Conservation (phyloP, 345 rosid genomes). For the Arabidopsis arenosa region DNA sequence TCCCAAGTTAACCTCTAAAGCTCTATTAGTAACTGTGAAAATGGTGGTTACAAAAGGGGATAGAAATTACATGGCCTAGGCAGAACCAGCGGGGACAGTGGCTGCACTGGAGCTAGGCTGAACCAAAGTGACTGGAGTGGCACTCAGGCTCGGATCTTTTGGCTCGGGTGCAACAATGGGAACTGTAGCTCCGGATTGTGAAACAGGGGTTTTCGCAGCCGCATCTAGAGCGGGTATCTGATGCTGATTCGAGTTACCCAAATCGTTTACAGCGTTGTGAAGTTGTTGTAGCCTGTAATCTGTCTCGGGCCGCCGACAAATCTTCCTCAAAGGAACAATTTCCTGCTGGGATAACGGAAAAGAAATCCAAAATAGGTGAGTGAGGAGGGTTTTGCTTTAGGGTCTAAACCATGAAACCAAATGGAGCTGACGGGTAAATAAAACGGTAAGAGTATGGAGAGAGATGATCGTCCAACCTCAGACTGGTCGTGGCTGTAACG, state of each 20-base stretch:
- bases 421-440: constrained; percentile 7
- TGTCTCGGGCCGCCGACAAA: constrained; percentile 97
- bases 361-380: constrained; percentile 37
- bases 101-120: constrained; percentile 41
- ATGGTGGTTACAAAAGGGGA: constrained; percentile 30
- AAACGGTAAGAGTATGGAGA: constrained; percentile 12
- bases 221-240: constrained; percentile 31
- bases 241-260: constrained; percentile 46
- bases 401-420: constrained; percentile 18
- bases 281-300: constrained; percentile 99
- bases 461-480: constrained; percentile 63
- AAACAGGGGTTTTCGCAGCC: constrained; percentile 27
- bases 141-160: constrained; percentile 33
- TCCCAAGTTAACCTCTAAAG: constrained; percentile 40
- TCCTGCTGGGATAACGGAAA: constrained; percentile 62
- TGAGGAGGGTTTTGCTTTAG: constrained; percentile 26
- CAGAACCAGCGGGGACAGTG: constrained; percentile 36
- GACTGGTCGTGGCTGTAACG: constrained; percentile 96
- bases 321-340: constrained; percentile 92
- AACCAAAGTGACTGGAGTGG: constrained; percentile 32
- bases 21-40: constrained; percentile 39
- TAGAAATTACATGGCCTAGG: constrained; percentile 28
- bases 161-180: constrained; percentile 28
- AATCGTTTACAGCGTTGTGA: constrained; percentile 60
- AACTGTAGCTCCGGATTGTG: constrained; percentile 33